Evolutionary conservation across 2,329 filamentous ascomycete species (phyloP).

Genomic region (Venturia aucupariae): DNA sequence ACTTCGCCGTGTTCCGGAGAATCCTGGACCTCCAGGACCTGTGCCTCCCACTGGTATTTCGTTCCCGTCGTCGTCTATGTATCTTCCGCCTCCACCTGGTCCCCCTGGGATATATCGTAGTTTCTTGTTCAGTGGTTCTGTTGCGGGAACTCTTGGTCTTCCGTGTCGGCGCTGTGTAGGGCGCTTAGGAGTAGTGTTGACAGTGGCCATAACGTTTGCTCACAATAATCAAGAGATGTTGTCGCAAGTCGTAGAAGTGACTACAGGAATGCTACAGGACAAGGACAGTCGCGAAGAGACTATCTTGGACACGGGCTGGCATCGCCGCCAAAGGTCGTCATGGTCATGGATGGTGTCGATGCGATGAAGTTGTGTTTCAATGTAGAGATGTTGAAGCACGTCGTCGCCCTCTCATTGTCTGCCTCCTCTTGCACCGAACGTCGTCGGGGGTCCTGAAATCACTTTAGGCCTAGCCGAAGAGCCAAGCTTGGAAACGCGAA

Average conservation of each 20-base stretch:
- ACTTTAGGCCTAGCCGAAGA: neutral
- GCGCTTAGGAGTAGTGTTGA: conserved; percentile 11
- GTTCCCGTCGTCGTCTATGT: conserved; percentile 61
- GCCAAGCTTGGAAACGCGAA: neutral
- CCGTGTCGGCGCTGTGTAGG: conserved; percentile 10
- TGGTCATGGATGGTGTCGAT: neutral
- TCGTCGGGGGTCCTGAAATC: neutral
- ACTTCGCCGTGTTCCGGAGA: conserved; percentile 38
- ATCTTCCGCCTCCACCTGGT: conserved; percentile 75
- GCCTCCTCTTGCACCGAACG: neutral
- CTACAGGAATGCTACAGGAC: conserved; percentile 1
- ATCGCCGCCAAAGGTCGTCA: neutral
- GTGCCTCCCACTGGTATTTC: conserved; percentile 48
- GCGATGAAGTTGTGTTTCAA: neutral
- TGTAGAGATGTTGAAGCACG: conserved; percentile 1
- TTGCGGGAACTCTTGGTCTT: neutral
- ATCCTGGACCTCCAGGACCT: conserved; percentile 40
- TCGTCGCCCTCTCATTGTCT: neutral
- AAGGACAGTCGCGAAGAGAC: neutral
- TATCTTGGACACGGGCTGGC: neutral
- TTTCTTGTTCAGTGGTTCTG: conserved; percentile 27
- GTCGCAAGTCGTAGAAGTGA: conserved; percentile 5
- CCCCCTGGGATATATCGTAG: conserved; percentile 72
- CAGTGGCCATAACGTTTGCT: conserved; percentile 3
- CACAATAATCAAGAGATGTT: neutral